Percentiles rank a stretch among this genome's conserved stretches.
Evolutionary conservation across 306 rosid genomes (phyloP).

Genomic region (Carpinus fangiana): DNA sequence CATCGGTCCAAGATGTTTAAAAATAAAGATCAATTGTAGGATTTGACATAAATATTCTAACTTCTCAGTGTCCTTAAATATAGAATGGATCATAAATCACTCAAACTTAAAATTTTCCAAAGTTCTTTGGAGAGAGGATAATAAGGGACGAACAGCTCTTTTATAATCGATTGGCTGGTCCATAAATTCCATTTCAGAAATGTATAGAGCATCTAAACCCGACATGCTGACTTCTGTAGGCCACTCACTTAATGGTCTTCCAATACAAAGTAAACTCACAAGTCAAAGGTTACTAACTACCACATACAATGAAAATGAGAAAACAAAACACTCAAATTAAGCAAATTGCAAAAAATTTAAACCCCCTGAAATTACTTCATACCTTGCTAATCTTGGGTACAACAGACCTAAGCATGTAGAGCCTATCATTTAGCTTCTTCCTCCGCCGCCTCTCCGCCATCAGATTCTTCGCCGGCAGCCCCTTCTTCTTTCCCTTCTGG

Average conservation of each 20-base stretch:
- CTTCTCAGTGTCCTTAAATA: constrained; percentile 20
- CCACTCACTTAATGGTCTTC: neutral
- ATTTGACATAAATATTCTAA: neutral
- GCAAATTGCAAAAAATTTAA: neutral
- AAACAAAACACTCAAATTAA: neutral
- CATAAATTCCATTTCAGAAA: too few relatives aligned
- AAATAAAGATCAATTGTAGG: neutral
- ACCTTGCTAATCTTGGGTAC: constrained; percentile 99
- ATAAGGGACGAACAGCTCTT: neutral
- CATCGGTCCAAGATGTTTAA: neutral
- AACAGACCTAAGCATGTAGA: constrained; percentile 96
- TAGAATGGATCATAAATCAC: constrained; percentile 10
- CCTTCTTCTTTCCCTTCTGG: constrained; percentile 91
- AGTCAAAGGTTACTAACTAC: neutral
- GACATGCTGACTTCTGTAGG: neutral
- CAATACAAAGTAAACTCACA: neutral
- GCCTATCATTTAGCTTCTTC: constrained; percentile 94
- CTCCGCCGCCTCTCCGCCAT: constrained; percentile 99
- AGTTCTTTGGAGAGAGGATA: neutral
- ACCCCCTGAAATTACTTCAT: constrained; percentile 5
- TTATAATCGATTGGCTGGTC: neutral
- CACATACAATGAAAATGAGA: neutral
- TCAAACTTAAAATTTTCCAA: neutral
- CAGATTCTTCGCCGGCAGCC: constrained; percentile 85
- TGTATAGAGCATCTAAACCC: neutral